These are phyloP conservation scores for Dioscorea cayenensis DNA, from an alignment of 116 monocot species.

Conservation along the genomic window DNA sequence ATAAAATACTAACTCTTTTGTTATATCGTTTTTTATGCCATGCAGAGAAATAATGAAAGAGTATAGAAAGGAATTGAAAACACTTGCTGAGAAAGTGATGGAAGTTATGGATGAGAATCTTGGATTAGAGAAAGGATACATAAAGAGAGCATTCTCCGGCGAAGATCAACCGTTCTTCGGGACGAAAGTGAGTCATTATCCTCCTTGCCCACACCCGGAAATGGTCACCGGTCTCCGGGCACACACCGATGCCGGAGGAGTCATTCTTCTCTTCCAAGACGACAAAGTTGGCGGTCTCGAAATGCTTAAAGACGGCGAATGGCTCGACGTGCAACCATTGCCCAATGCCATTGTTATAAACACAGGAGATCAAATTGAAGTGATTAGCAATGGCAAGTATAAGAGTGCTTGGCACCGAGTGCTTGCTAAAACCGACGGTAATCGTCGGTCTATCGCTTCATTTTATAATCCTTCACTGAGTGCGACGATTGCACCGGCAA, in stretches of 20 bases:
- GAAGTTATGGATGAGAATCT: constrained; percentile 22
- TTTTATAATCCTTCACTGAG: constrained; percentile 22
- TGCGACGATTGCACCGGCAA: constrained; percentile 12
- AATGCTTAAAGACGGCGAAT: constrained; percentile 20
- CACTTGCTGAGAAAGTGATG: constrained; percentile 24
- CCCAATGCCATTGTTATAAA: constrained; percentile 21
- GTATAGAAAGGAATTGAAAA: constrained; percentile 23
- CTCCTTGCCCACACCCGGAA: constrained; percentile 26
- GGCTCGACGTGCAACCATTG: constrained; percentile 30
- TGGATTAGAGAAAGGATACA: constrained; percentile 17
- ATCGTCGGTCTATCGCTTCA: constrained; percentile 28
- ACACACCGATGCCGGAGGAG: constrained; percentile 32
- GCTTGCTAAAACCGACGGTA: constrained; percentile 11
- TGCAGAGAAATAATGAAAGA: constrained; percentile 25
- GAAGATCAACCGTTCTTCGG: constrained; percentile 19
- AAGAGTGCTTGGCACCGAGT: constrained; percentile 37
- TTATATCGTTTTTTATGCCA: no score
- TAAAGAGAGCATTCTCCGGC: constrained; percentile 10
- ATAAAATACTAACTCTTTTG: no score
- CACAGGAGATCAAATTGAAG: constrained; percentile 34
- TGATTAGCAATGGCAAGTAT: constrained; percentile 23
- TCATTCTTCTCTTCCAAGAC: constrained; percentile 37
- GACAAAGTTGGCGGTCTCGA: constrained; percentile 28
- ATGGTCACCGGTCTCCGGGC: constrained; percentile 22
- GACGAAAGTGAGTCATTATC: constrained; percentile 35